Evolutionary conservation across 805 yeast species (phyloP).

Genomic region (Candida anglica): DNA sequence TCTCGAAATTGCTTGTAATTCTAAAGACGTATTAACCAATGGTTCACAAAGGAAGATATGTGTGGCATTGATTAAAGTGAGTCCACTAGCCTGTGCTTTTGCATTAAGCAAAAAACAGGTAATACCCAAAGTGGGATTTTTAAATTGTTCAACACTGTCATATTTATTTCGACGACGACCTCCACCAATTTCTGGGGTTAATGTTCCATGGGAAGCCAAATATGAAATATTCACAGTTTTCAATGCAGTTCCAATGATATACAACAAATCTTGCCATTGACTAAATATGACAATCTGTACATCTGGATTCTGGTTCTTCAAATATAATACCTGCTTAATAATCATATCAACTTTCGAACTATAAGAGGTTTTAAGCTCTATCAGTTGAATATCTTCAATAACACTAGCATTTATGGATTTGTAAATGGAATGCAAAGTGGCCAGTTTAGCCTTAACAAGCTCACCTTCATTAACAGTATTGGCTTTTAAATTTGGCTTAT

Average conservation of each 20-base stretch:
- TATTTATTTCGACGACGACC: slow-evolving; percentile 22
- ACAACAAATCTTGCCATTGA: slow-evolving; percentile 79
- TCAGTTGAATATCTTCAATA: slow-evolving; percentile 41
- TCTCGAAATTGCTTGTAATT: slow-evolving; percentile 87
- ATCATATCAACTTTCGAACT: slow-evolving; percentile 89
- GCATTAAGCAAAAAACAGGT: slow-evolving; percentile 87
- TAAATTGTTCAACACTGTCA: slow-evolving; percentile 55
- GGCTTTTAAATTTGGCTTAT: slow-evolving; percentile 49
- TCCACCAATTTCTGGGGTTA: slow-evolving; percentile 26
- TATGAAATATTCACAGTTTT: slow-evolving; percentile 51
- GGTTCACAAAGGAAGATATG: slow-evolving; percentile 95
- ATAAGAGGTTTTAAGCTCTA: slow-evolving; percentile 40
- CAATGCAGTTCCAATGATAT: slow-evolving; percentile 63
- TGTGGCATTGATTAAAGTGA: slow-evolving; percentile 86
- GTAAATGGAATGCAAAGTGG: slow-evolving; percentile 37
- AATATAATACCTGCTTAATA: slow-evolving; percentile 63
- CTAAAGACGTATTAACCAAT: slow-evolving; percentile 79
- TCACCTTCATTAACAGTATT: slow-evolving; percentile 31
- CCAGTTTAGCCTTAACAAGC: slow-evolving; percentile 6
- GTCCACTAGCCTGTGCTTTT: slow-evolving; percentile 83
- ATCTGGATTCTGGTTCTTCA: slow-evolving; percentile 50
- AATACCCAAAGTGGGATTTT: slow-evolving; percentile 49
- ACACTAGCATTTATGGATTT: slow-evolving; percentile 38
- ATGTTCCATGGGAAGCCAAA: slow-evolving; percentile 50
- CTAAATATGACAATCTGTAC: slow-evolving; percentile 87